phyloP scores from a whole-genome alignment of 1,284 basidiomycete species.

The Ustilago sp. region DNA sequence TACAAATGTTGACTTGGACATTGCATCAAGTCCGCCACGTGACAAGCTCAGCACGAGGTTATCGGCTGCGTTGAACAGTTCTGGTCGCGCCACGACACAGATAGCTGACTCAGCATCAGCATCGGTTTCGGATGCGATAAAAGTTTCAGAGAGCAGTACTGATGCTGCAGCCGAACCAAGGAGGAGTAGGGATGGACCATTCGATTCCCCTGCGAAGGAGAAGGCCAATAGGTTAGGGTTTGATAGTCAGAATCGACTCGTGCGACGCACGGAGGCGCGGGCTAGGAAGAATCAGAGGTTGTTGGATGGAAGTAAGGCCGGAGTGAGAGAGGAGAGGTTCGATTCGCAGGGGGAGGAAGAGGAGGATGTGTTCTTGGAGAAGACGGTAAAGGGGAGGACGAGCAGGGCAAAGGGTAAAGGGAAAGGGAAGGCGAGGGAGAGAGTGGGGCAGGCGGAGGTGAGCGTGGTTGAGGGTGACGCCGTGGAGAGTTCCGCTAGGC shows the following conservation, averaged over 20 bases:
- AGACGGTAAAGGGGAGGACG: conserved; percentile 14
- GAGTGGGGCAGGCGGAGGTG: conserved; percentile 6
- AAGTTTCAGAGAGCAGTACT: conserved; percentile 25
- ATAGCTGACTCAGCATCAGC: neutral
- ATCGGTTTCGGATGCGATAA: neutral
- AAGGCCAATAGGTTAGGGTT: conserved; percentile 44
- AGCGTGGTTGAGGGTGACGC: neutral
- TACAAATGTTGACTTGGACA: conserved; percentile 29
- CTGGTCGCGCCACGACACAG: conserved; percentile 12
- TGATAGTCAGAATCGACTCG: conserved; percentile 44
- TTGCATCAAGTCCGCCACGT: conserved; percentile 46
- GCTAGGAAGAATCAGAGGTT: conserved; percentile 19
- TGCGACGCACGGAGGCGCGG: conserved; percentile 13
- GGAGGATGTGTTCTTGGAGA: conserved; percentile 47
- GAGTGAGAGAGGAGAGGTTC: conserved; percentile 45
- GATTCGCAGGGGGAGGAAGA: conserved; percentile 53
- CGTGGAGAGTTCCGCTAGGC: conserved; percentile 15
- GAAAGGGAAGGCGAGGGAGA: conserved; percentile 6
- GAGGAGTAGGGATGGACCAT: conserved; percentile 25
- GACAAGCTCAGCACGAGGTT: conserved; percentile 19
- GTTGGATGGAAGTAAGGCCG: conserved; percentile 30
- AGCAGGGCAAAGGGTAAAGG: conserved; percentile 21
- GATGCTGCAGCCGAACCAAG: neutral
- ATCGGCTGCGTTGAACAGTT: conserved; percentile 32
- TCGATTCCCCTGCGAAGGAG: conserved; percentile 41